A percentile compares a stretch with the other conserved stretches of the same genome.
These are phyloP conservation scores for Rubus idaeus DNA, from an alignment of 306 rosid genomes.

Conservation along the genomic window DNA sequence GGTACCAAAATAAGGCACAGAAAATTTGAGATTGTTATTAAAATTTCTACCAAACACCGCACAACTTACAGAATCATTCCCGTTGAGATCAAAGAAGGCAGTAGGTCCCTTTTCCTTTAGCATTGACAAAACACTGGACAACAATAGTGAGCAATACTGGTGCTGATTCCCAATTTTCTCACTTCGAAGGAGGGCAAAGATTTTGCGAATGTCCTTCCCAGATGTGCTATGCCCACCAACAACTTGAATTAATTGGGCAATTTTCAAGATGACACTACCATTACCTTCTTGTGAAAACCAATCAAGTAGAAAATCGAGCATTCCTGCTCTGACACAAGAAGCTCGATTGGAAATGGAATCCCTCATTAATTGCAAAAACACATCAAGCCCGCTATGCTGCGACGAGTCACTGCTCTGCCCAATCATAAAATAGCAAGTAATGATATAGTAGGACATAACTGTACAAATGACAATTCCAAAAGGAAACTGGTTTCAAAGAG, in stretches of 20 bases:
- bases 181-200: slow-evolving; percentile 87
- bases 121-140: slow-evolving; percentile 83
- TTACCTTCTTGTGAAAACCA: slow-evolving; percentile 86
- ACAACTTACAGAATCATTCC: slow-evolving; percentile 81
- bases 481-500: slow-evolving; percentile 8
- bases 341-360: slow-evolving; percentile 94
- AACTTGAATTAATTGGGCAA: slow-evolving; percentile 82
- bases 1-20: slow-evolving; percentile 14
- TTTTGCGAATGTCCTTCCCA: slow-evolving; percentile 96
- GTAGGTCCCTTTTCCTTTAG: slow-evolving; percentile 95
- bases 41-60: slow-evolving; percentile 20
- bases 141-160: slow-evolving; percentile 77
- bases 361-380: slow-evolving; percentile 76
- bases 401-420: slow-evolving; percentile 99
- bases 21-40: slow-evolving; percentile 4
- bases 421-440: slow-evolving; percentile 59
- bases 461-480: slow-evolving; percentile 20
- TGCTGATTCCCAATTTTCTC: slow-evolving; percentile 80
- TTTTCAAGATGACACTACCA: slow-evolving; percentile 64
- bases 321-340: slow-evolving; percentile 95
- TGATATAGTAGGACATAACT: slow-evolving; percentile 31
- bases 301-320: slow-evolving; percentile 92
- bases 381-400: slow-evolving; percentile 72
- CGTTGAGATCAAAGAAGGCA: slow-evolving; percentile 88
- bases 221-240: slow-evolving; percentile 99